phyloP scores from a whole-genome alignment of 495 filamentous ascomycete species.

The Lophiostoma macrostomum region DNA sequence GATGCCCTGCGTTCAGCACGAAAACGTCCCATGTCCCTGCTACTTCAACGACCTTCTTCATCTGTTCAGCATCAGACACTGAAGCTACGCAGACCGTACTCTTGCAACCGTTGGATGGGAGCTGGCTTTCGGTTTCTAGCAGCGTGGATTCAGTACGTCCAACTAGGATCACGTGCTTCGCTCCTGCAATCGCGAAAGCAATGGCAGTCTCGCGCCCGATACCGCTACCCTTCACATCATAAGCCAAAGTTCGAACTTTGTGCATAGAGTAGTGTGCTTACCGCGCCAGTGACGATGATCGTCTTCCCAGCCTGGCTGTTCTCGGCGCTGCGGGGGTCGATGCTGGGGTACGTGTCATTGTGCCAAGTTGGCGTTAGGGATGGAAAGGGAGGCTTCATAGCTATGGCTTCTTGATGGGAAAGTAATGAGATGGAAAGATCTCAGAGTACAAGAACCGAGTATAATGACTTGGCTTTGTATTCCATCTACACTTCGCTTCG shows the following conservation, averaged over 20 bases:
- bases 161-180: conserved; percentile 23
- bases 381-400: conserved; percentile 19
- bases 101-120: conserved; percentile 15
- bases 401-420: no score
- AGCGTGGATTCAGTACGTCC: conserved; percentile 23
- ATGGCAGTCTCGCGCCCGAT: conserved; percentile 43
- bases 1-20: conserved; percentile 39
- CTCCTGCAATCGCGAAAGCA: conserved; percentile 39
- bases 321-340: conserved; percentile 3
- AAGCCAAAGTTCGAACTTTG: neutral
- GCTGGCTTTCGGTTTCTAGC: neutral
- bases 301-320: conserved; percentile 12
- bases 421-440: no score
- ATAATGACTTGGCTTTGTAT: no score
- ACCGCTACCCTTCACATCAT: conserved; percentile 33
- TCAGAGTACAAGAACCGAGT: no score
- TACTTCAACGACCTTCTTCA: conserved; percentile 26
- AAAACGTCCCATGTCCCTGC: conserved; percentile 42
- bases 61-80: conserved; percentile 30
- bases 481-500: no score
- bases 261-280: neutral
- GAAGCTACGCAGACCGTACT: conserved; percentile 15
- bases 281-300: conserved; percentile 14
- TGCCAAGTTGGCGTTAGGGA: conserved; percentile 17
- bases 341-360: conserved; percentile 19